These are phyloP conservation scores for Xylaria bambusicola DNA, from an alignment of 495 filamentous ascomycete species.

Conservation along the genomic window DNA sequence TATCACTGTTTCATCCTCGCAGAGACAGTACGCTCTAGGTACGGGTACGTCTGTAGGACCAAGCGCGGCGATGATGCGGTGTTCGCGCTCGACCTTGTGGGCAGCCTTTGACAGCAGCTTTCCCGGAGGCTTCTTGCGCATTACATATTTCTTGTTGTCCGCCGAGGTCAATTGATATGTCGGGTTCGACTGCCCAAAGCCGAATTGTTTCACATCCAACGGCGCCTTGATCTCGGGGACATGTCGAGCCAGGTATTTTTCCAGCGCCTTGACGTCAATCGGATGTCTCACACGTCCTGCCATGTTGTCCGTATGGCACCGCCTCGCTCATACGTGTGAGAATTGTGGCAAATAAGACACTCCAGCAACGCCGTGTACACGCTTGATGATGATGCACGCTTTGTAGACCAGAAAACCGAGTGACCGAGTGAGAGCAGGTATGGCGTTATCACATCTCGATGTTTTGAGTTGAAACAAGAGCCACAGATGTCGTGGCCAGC, in stretches of 20 bases:
- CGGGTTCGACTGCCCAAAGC: constrained; percentile 95
- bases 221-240: constrained; percentile 80
- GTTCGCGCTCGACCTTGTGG: constrained; percentile 94
- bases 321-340: neutral
- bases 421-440: too few relatives aligned
- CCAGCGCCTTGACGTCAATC: constrained; percentile 76
- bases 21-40: constrained; percentile 81
- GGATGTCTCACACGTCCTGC: constrained; percentile 86
- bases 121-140: constrained; percentile 96
- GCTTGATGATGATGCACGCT: too few relatives aligned
- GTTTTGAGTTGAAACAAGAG: too few relatives aligned
- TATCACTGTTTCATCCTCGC: constrained; percentile 74
- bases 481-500: too few relatives aligned
- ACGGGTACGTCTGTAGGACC: constrained; percentile 80
- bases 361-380: too few relatives aligned
- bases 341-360: neutral
- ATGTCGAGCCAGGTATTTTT: constrained; percentile 71
- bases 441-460: too few relatives aligned
- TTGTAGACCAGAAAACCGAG: too few relatives aligned
- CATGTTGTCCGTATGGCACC: constrained; percentile 53
- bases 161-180: constrained; percentile 83
- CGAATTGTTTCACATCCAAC: constrained; percentile 90
- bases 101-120: constrained; percentile 88
- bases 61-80: constrained; percentile 84
- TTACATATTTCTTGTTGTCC: constrained; percentile 69